phyloP scores from a whole-genome alignment of 495 filamentous ascomycete genomes.

The Xylaria grammica region DNA sequence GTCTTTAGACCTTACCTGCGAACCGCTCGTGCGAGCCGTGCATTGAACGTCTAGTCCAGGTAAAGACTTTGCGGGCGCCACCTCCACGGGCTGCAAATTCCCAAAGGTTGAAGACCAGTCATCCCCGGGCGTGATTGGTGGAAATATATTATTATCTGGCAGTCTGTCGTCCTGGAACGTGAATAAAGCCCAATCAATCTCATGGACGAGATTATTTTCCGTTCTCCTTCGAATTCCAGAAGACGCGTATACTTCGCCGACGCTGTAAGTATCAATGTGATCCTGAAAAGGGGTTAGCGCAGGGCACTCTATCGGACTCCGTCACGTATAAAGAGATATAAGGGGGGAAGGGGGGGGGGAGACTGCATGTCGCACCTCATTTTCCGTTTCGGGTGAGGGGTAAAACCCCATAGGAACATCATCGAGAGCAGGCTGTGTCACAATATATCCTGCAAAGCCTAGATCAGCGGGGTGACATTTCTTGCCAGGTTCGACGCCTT shows the following conservation, averaged over 20 bases:
- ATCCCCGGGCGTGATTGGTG: conserved; percentile 49
- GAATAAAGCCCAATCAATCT: conserved; percentile 96
- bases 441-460: conserved; percentile 52
- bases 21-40: conserved; percentile 86
- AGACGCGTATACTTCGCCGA: conserved; percentile 87
- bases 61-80: conserved; percentile 55
- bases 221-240: conserved; percentile 78
- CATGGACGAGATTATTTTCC: conserved; percentile 72
- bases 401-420: conserved; percentile 86
- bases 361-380: conserved; percentile 39
- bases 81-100: conserved; percentile 46
- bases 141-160: conserved; percentile 70
- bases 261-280: conserved; percentile 69
- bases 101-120: conserved; percentile 32
- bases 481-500: conserved; percentile 8
- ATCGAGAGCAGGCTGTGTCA: conserved; percentile 87
- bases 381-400: conserved; percentile 52
- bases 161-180: conserved; percentile 74
- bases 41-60: conserved; percentile 81
- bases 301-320: neutral
- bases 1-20: conserved; percentile 47
- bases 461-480: conserved; percentile 17
- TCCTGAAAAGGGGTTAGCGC: conserved; percentile 57
- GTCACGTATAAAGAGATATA: neutral
- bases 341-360: neutral